A percentile compares a stretch with the other conserved stretches of the same genome.
Conservation (phyloP, 345 rosid species). For the Linum trigynum region DNA sequence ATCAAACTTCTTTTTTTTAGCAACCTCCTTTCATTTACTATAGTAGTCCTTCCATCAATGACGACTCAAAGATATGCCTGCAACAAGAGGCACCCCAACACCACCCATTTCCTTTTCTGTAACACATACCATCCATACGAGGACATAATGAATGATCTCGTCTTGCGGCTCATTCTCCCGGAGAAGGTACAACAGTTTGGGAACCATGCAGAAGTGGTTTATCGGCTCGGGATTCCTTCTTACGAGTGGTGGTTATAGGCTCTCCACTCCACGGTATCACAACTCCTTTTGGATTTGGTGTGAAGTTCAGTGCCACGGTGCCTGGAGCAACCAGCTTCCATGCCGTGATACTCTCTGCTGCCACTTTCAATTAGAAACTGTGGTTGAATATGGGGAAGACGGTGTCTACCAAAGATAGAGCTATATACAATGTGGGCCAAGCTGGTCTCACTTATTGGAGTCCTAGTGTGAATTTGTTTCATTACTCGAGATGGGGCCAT, state of each 20-base stretch:
- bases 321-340: slow-evolving; percentile 5
- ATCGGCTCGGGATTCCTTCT: background rate
- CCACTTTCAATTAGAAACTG: background rate
- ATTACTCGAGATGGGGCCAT: slow-evolving; percentile 87
- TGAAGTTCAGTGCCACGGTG: slow-evolving; percentile 1
- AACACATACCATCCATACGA: slow-evolving; percentile 30
- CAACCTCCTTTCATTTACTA: slow-evolving; percentile 5
- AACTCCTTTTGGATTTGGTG: background rate
- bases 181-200: slow-evolving; percentile 34
- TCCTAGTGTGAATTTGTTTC: slow-evolving; percentile 53
- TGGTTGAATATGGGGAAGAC: background rate
- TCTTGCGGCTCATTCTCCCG: slow-evolving; percentile 35
- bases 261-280: slow-evolving; percentile 2
- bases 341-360: background rate
- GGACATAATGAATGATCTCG: slow-evolving; percentile 40
- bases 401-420: background rate
- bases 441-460: slow-evolving; percentile 14
- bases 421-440: slow-evolving; percentile 1
- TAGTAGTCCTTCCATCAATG: slow-evolving; percentile 14
- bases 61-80: slow-evolving; percentile 32
- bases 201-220: background rate
- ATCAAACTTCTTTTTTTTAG: background rate
- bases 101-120: slow-evolving; percentile 34
- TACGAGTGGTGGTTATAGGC: slow-evolving; percentile 6
- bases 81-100: slow-evolving; percentile 22